These are phyloP conservation scores for Symbiotaphrina buchneri DNA, from an alignment of 495 filamentous ascomycete species.

Conservation along the genomic window DNA sequence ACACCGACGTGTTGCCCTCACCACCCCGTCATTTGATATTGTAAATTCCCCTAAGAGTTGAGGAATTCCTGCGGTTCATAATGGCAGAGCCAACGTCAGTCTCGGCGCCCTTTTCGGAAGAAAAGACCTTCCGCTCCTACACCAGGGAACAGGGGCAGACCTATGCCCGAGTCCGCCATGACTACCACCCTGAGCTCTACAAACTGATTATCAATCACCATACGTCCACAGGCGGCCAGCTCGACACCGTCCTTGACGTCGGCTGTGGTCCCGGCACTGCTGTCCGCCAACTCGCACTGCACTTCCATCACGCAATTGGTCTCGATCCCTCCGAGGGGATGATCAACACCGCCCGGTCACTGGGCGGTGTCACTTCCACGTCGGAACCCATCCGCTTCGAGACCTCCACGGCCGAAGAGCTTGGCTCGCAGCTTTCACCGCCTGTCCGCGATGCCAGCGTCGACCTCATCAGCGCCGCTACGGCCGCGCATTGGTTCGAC, in stretches of 20 bases:
- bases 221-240: neutral
- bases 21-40: too few relatives aligned
- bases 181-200: neutral
- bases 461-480: constrained; percentile 33
- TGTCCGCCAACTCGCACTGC: neutral
- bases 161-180: constrained; percentile 1
- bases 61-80: too few relatives aligned
- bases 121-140: too few relatives aligned
- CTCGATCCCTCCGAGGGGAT: constrained; percentile 2
- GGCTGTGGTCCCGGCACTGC: constrained; percentile 1
- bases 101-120: too few relatives aligned
- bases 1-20: too few relatives aligned
- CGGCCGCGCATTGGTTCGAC: constrained; percentile 47
- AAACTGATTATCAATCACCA: constrained; percentile 1
- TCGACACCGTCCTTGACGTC: neutral
- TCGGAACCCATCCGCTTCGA: constrained; percentile 20
- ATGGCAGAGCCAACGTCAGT: too few relatives aligned
- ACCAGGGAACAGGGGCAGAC: too few relatives aligned
- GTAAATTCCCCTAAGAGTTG: too few relatives aligned
- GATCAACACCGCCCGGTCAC: constrained; percentile 19
- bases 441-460: constrained; percentile 20
- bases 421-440: too few relatives aligned
- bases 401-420: constrained; percentile 23
- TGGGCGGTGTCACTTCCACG: constrained; percentile 14
- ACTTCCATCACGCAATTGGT: neutral